Conservation (phyloP, 2,329 filamentous ascomycete species). For the Calonectria fujianensis region DNA sequence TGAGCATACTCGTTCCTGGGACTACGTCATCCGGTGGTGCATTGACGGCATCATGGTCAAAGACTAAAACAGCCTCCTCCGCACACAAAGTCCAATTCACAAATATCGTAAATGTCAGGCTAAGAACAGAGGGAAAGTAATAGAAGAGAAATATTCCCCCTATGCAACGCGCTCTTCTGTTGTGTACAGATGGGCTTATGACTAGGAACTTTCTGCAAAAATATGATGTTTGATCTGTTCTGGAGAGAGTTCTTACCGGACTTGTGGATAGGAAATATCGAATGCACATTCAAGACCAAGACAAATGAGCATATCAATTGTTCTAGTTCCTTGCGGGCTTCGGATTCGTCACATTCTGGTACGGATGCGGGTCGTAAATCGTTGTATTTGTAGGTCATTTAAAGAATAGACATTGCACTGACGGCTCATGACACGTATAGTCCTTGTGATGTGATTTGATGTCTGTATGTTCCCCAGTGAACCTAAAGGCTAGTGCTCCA, state of each 20-base stretch:
- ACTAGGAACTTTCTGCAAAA: neutral
- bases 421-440: too few species aligned
- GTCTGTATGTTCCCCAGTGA: too few species aligned
- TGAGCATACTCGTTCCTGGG: neutral
- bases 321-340: too few species aligned
- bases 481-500: too few species aligned
- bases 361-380: too few species aligned
- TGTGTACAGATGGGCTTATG: neutral
- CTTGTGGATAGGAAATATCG: neutral
- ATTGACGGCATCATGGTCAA: neutral
- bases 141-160: neutral
- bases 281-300: neutral
- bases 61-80: neutral
- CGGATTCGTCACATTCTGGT: too few species aligned
- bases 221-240: neutral
- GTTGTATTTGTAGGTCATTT: too few species aligned
- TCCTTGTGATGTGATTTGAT: too few species aligned
- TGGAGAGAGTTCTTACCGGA: neutral
- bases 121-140: neutral
- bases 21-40: neutral
- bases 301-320: neutral
- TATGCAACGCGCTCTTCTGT: neutral
- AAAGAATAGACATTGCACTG: too few species aligned
- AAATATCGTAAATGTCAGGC: neutral
- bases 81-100: neutral